These are phyloP conservation scores for Lycium barbarum DNA, from an alignment of 257 asterid genomes.

Conservation along the genomic window DNA sequence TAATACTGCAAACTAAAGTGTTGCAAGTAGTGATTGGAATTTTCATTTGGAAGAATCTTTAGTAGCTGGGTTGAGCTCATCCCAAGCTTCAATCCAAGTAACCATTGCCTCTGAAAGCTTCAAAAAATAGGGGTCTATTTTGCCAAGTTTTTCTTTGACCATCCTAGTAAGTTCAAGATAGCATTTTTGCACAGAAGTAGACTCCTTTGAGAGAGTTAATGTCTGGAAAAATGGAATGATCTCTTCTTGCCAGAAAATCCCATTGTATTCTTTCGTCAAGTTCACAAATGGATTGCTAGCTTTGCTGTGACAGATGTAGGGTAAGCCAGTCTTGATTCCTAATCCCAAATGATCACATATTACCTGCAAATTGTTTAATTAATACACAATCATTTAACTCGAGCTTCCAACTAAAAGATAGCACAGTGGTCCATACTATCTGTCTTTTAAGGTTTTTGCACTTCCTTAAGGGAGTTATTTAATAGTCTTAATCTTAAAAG, in stretches of 20 bases:
- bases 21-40: not conserved
- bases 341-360: slow-evolving; percentile 83
- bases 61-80: slow-evolving; percentile 64
- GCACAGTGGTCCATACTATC: no score
- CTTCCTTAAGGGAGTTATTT: no score
- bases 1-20: not conserved
- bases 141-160: slow-evolving; percentile 75
- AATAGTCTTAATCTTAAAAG: no score
- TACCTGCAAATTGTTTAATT: slow-evolving; percentile 45
- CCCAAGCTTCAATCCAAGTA: slow-evolving; percentile 93
- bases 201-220: slow-evolving; percentile 59
- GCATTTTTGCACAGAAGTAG: slow-evolving; percentile 79
- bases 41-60: slow-evolving; percentile 33
- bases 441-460: no score
- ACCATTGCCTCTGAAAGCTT: slow-evolving; percentile 86
- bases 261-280: slow-evolving; percentile 76
- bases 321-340: slow-evolving; percentile 85
- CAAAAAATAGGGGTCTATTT: slow-evolving; percentile 61
- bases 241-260: slow-evolving; percentile 94
- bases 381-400: no score
- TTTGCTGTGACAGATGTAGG: slow-evolving; percentile 94
- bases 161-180: slow-evolving; percentile 66
- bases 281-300: slow-evolving; percentile 92
- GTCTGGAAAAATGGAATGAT: slow-evolving; percentile 81
- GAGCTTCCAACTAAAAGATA: no score